phyloP scores from a whole-genome alignment of 2,329 filamentous ascomycete genomes.

The Ramularia endophylla region DNA sequence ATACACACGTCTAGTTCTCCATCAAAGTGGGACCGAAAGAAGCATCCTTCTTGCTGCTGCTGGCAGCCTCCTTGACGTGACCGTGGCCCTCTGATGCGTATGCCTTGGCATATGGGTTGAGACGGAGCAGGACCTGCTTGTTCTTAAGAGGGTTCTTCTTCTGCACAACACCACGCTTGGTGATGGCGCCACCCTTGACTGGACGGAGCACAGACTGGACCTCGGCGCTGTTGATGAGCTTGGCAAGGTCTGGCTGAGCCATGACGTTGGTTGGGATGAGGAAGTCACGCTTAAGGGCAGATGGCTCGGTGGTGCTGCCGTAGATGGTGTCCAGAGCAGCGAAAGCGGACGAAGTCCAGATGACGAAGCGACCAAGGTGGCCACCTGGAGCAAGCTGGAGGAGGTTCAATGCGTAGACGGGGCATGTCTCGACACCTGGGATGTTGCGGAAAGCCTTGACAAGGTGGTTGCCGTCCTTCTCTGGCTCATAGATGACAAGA shows the following conservation, averaged over 20 bases:
- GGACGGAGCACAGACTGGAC: conserved; percentile 92
- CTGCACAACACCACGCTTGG: conserved; percentile 86
- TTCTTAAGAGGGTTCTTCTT: conserved; percentile 99
- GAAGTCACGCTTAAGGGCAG: conserved; percentile 98
- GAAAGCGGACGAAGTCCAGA: conserved; percentile 98
- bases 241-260: conserved; percentile 88
- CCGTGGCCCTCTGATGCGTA: conserved; percentile 85
- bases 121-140: conserved; percentile 96
- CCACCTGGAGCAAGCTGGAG: conserved; percentile 98
- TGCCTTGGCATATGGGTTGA: conserved; percentile 94
- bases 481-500: conserved; percentile 95
- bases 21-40: conserved; percentile 45
- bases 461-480: conserved; percentile 91
- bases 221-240: conserved; percentile 99
- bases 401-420: conserved; percentile 92
- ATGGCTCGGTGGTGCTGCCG: conserved; percentile 83
- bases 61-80: conserved; percentile 58
- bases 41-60: conserved; percentile 52
- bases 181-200: conserved; percentile 81
- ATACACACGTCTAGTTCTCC: conserved; percentile 40
- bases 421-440: conserved; percentile 92
- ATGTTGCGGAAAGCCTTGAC: conserved; percentile 97
- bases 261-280: conserved; percentile 89
- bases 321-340: conserved; percentile 96
- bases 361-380: conserved; percentile 96